These are phyloP conservation scores for Boletus austroedulis DNA, from an alignment of 1,284 basidiomycete species.

Conservation along the genomic window DNA sequence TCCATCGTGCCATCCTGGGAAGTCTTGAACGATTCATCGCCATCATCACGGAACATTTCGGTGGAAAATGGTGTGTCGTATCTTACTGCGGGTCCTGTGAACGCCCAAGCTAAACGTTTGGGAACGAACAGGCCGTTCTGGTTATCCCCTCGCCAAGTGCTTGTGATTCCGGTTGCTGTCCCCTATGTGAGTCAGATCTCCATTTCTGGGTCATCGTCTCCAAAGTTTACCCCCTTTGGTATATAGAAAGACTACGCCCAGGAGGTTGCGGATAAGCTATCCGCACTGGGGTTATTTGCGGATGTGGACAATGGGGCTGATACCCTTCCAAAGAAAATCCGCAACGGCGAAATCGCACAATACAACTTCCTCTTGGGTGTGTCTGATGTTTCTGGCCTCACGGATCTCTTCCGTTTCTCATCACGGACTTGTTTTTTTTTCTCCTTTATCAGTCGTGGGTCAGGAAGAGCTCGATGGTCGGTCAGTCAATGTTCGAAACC, in stretches of 20 bases:
- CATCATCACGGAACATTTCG: constrained; percentile 97
- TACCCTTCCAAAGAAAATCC: constrained; percentile 95
- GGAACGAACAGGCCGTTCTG: constrained; percentile 80
- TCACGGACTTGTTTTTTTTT: neutral
- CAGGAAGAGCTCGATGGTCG: constrained; percentile 83
- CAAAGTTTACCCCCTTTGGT: constrained; percentile 5
- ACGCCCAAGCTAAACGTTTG: neutral
- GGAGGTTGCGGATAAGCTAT: constrained; percentile 71
- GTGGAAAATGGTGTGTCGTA: constrained; percentile 82
- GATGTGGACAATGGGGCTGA: constrained; percentile 93
- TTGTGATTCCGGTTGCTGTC: constrained; percentile 91
- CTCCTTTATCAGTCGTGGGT: constrained; percentile 74
- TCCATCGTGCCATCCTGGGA: constrained; percentile 96
- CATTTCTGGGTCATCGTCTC: neutral
- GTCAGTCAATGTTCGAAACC: constrained; percentile 94
- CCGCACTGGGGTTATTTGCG: constrained; percentile 74
- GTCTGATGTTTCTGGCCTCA: constrained; percentile 30
- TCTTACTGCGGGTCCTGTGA: neutral
- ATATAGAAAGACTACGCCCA: constrained; percentile 88
- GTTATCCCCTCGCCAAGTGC: constrained; percentile 91
- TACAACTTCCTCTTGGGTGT: constrained; percentile 96
- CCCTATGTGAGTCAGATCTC: constrained; percentile 64
- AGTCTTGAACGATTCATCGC: constrained; percentile 96
- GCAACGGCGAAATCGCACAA: constrained; percentile 88
- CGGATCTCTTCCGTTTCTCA: constrained; percentile 3